These are phyloP conservation scores for Hymenoscyphus albidus DNA, from an alignment of 2,329 filamentous ascomycete genomes.

Conservation along the genomic window DNA sequence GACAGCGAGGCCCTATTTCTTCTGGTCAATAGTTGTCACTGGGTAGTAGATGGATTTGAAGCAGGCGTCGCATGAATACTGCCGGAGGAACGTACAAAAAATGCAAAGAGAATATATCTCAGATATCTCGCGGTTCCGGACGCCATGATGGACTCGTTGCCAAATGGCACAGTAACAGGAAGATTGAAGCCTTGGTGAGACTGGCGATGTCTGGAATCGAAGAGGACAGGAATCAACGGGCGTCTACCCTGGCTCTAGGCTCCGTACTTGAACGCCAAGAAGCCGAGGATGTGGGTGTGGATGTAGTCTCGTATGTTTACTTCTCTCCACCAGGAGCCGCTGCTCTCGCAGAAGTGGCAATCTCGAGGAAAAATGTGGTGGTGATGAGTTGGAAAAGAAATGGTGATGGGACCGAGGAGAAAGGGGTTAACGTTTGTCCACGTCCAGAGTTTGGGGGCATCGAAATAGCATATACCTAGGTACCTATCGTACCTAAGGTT, in stretches of 20 bases:
- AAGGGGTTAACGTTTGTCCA: neutral
- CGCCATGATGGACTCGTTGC: constrained; percentile 28
- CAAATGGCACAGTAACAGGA: neutral
- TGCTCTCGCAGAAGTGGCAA: too few relatives aligned
- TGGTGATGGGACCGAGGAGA: neutral
- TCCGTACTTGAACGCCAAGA: neutral
- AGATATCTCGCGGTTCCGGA: constrained; percentile 57
- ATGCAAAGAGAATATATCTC: constrained; percentile 75
- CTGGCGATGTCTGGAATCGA: neutral
- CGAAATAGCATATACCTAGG: too few relatives aligned
- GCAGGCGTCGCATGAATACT: neutral
- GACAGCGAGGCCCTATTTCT: constrained; percentile 57
- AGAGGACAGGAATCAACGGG: neutral
- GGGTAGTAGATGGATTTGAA: too few relatives aligned
- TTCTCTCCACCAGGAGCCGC: neutral
- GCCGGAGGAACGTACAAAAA: constrained; percentile 61
- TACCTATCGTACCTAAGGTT: too few relatives aligned
- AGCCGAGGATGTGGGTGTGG: neutral
- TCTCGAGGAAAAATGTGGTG: neutral
- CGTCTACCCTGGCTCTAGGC: neutral
- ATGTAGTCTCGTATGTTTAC: neutral
- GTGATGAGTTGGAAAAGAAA: too few relatives aligned
- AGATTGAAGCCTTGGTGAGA: neutral
- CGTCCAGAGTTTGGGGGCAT: neutral
- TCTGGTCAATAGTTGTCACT: neutral